Evolutionary conservation across 495 filamentous ascomycete genomes (phyloP), one percentile per base, ranked within the genome.

Genomic region (Penicillium malachiteum): DNA sequence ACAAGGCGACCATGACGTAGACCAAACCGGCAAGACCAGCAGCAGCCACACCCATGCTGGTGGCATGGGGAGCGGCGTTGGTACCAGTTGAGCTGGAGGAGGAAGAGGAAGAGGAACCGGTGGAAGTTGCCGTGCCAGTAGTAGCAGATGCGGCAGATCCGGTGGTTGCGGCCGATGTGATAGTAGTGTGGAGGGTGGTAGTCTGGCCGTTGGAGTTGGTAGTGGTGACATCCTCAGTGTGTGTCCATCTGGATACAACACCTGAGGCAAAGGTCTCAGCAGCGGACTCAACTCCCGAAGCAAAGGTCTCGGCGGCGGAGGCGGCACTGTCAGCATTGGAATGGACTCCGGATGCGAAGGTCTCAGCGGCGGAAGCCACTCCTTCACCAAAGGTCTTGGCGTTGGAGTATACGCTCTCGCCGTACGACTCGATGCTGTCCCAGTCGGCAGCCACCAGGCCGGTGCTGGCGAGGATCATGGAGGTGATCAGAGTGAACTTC

Each of bases 1-100:
- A 76, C 56, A 76, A 63, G 17, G 65, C 70, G 57, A 58, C 68
- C 68, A 76, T 72, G 39, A 74, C 55, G 55, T 71, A 71, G 35
- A 76, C 57, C 7, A 76, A 33, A 59, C 73, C 73, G 4, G 65
- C 65, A 21, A 70, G 41, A 52, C 58, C 62, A 14, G 55, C 62
- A 38, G 57, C 52, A 17, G 65, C 65, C 26, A 54, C 59, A 18
- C 65, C 63, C 42, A 73, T 33, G 12, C 54, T 62, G 21, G 62
- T 50, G 10, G 34, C 42, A 4, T 58, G 65, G 34, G 54, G 57
- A 34, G 44, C 38, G 21, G 55, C 33, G 41, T 56, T 40, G 26
- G 54, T 50, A 14, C 48, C 40, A 18, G 61, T 53, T 18, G 56
- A 48, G 10, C 43, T 52, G 35, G 59, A 55, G 42, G 56, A 52